A percentile compares a stretch with the other conserved stretches of the same genome.
phyloP scores from a whole-genome alignment of 1,284 basidiomycete species.

The Heterobasidion parviporum region DNA sequence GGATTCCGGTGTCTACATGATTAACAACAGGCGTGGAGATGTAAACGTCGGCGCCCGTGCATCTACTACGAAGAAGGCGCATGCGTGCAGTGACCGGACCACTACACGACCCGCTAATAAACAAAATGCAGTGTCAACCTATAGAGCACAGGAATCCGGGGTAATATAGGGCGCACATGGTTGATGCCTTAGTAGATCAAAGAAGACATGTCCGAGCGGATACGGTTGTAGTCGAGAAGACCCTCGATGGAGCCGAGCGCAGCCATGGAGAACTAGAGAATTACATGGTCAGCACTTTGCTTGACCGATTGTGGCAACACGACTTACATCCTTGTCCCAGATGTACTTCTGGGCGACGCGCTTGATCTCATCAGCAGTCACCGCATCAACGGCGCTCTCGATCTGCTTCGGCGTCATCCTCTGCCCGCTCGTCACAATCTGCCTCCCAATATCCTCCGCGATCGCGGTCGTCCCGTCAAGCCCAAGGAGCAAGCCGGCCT shows the following conservation, averaged over 20 bases:
- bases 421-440: constrained; percentile 90
- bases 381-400: constrained; percentile 87
- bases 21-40: not conserved
- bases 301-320: constrained; percentile 8
- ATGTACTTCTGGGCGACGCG: constrained; percentile 93
- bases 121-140: not conserved
- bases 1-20: constrained; percentile 1
- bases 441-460: constrained; percentile 97
- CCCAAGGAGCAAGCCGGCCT: constrained; percentile 86
- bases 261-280: constrained; percentile 65
- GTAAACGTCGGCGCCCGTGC: not conserved
- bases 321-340: constrained; percentile 87
- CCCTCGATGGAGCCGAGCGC: constrained; percentile 85
- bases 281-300: constrained; percentile 7
- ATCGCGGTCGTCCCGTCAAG: constrained; percentile 94
- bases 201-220: constrained; percentile 76
- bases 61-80: not conserved
- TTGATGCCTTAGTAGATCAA: constrained; percentile 49
- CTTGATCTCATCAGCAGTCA: constrained; percentile 87
- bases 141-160: not conserved
- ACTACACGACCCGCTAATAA: not conserved
- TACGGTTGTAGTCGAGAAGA: constrained; percentile 78
- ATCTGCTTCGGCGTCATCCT: constrained; percentile 91
- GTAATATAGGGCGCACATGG: not conserved
- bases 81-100: not conserved